phyloP scores from a whole-genome alignment of 495 filamentous ascomycete genomes.

The Hypoxylon cercidicola region DNA sequence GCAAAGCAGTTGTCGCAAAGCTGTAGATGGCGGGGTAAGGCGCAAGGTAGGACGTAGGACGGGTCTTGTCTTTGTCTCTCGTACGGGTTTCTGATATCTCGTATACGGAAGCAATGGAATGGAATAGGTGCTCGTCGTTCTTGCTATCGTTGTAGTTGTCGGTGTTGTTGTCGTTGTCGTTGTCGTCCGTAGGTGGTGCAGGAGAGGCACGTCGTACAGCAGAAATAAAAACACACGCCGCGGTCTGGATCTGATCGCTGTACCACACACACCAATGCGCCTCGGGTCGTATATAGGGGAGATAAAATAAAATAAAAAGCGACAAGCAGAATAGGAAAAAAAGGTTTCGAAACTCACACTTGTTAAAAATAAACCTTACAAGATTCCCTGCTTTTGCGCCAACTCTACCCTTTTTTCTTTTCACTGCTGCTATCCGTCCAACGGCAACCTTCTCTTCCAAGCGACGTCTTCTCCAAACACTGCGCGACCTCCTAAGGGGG shows the following conservation, averaged over 20 bases:
- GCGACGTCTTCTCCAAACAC: conserved; percentile 41
- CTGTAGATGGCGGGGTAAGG: conserved; percentile 5
- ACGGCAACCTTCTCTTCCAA: conserved; percentile 39
- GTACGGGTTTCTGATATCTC: not conserved
- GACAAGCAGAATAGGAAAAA: conserved; percentile 19
- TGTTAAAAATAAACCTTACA: conserved; percentile 27
- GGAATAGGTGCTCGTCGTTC: conserved; percentile 2
- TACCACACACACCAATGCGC: conserved; percentile 43
- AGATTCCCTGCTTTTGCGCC: conserved; percentile 16
- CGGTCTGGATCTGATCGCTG: conserved; percentile 28
- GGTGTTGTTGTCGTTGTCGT: conserved; percentile 7
- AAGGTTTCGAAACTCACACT: conserved; percentile 19
- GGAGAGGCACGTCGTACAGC: conserved; percentile 18
- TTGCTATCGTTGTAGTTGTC: conserved; percentile 7
- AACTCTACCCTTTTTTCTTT: conserved; percentile 16
- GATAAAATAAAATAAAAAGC: not conserved
- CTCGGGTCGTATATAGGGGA: conserved; percentile 20
- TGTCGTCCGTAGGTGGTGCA: not conserved
- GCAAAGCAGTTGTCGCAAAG: conserved; percentile 19
- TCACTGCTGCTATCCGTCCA: conserved; percentile 34
- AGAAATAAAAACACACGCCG: conserved; percentile 16
- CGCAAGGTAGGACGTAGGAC: not conserved
- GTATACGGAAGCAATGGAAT: conserved; percentile 11
- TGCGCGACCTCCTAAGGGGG: conserved; percentile 35
- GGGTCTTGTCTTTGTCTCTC: not conserved